Conservation (phyloP, 768 basidiomycete species). For the Royoungia palumana region DNA sequence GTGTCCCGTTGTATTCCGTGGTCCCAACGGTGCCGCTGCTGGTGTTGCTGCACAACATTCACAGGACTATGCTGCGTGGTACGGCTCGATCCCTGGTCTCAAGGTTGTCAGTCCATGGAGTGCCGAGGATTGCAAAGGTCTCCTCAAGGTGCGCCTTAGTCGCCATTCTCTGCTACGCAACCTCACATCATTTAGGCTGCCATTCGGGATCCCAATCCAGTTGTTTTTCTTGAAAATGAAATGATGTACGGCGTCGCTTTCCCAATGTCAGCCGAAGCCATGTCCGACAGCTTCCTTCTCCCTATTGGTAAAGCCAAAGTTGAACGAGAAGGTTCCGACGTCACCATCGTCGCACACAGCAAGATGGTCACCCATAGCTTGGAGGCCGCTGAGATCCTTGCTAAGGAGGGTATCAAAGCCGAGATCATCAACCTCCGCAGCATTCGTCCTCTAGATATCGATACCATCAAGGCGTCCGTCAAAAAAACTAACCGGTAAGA, state of each 20-base stretch:
- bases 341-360: conserved; percentile 97
- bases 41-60: conserved; percentile 98
- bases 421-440: conserved; percentile 97
- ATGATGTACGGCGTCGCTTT: conserved; percentile 97
- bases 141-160: conserved; percentile 71
- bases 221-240: conserved; percentile 99
- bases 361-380: conserved; percentile 96
- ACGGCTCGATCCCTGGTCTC: conserved; percentile 87
- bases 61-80: conserved; percentile 97
- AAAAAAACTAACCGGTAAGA: conserved; percentile 96
- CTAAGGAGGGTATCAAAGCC: conserved; percentile 95
- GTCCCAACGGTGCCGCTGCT: conserved; percentile 96
- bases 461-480: conserved; percentile 93
- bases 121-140: conserved; percentile 98
- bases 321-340: conserved; percentile 87
- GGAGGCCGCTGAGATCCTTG: conserved; percentile 89
- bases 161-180: neutral
- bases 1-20: conserved; percentile 98
- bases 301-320: conserved; percentile 98
- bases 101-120: conserved; percentile 98
- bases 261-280: conserved; percentile 92
- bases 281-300: conserved; percentile 92
- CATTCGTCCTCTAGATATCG: conserved; percentile 96
- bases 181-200: conserved; percentile 56
- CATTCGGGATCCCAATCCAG: conserved; percentile 97